Evolutionary conservation across 2,329 filamentous ascomycete species (phyloP).

Genomic region (Paracoccidioides lutzii): DNA sequence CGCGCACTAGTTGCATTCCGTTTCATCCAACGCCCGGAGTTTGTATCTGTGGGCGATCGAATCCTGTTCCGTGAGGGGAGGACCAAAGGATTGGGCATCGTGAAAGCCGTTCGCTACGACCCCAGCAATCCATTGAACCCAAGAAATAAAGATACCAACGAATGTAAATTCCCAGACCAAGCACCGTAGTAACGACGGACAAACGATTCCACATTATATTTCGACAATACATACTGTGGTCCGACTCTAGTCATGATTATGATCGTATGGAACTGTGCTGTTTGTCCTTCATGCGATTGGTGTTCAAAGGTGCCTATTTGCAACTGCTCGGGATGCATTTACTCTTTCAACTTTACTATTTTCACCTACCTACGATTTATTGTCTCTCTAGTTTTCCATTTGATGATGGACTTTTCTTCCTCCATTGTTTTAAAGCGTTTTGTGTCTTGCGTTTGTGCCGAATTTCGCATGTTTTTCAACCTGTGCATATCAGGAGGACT

Average conservation of each 20-base stretch:
- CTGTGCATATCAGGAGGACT: no score
- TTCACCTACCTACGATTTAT: background rate
- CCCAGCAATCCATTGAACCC: constrained; percentile 40
- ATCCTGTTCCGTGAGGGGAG: constrained; percentile 87
- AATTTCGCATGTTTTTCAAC: no score
- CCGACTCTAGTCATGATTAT: background rate
- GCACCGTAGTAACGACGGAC: background rate
- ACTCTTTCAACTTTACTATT: background rate
- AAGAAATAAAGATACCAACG: constrained; percentile 17
- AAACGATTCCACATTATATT: constrained; percentile 4
- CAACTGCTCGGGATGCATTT: background rate
- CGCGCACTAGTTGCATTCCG: constrained; percentile 87
- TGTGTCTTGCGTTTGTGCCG: no score
- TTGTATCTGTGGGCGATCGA: constrained; percentile 73
- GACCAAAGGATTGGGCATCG: constrained; percentile 90
- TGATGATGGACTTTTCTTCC: background rate
- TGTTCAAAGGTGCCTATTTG: background rate
- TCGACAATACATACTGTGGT: background rate
- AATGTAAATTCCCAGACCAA: constrained; percentile 4
- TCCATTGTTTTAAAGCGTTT: no score
- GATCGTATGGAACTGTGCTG: background rate
- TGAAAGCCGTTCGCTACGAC: constrained; percentile 85
- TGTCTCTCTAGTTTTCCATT: background rate
- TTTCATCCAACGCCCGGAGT: constrained; percentile 90
- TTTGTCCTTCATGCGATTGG: background rate